Evolutionary conservation across 257 asterid genomes (phyloP).

Genomic region (Solanum verrucosum): DNA sequence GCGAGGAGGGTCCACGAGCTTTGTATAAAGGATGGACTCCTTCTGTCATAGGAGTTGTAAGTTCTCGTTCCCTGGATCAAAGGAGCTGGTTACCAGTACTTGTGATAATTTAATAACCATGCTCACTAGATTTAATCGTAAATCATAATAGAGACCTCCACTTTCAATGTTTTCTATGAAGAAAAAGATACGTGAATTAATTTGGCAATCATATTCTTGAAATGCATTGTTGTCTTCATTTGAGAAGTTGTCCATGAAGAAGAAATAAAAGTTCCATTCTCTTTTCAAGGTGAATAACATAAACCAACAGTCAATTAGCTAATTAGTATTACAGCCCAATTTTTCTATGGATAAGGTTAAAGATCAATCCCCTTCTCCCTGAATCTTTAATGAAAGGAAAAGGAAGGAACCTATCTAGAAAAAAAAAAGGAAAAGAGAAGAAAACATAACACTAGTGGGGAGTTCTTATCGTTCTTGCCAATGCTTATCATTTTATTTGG

Average conservation of each 20-base stretch:
- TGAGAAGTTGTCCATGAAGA: background rate
- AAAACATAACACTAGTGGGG: background rate
- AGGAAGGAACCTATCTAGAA: background rate
- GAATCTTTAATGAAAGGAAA: background rate
- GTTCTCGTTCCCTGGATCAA: constrained; percentile 17
- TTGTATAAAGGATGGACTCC: constrained; percentile 99
- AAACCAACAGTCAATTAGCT: background rate
- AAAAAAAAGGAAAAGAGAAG: background rate
- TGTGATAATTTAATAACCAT: background rate
- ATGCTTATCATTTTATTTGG: background rate
- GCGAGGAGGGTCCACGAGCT: constrained; percentile 95
- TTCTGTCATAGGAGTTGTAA: constrained; percentile 96
- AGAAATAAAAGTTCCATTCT: background rate
- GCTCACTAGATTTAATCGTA: background rate
- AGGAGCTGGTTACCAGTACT: background rate
- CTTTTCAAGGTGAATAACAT: background rate
- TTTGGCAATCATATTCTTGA: background rate
- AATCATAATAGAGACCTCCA: background rate
- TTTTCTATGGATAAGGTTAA: background rate
- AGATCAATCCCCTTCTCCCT: background rate
- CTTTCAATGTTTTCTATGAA: background rate
- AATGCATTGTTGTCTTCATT: background rate
- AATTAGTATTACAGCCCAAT: background rate
- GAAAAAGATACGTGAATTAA: background rate
- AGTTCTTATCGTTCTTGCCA: background rate